phyloP scores from a whole-genome alignment of 768 basidiomycete genomes.

The Crassisporium funariophilum region DNA sequence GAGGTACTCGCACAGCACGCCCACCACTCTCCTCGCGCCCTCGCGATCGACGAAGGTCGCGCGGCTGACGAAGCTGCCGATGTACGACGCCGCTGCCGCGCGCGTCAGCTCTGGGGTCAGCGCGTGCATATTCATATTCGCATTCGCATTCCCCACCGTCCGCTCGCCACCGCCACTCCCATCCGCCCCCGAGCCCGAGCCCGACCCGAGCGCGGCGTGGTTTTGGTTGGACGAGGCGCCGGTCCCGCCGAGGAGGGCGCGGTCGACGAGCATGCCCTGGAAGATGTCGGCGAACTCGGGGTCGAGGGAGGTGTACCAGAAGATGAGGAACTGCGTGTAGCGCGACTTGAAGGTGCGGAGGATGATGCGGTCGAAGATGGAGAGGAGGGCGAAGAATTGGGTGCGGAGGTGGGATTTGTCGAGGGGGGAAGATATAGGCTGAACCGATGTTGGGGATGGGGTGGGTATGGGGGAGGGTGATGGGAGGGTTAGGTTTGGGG shows the following conservation, averaged over 20 bases:
- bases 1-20: conserved; percentile 86
- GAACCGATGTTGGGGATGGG: conserved; percentile 9
- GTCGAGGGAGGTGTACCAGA: conserved; percentile 93
- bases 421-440: background rate
- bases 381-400: conserved; percentile 86
- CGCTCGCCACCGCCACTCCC: no score
- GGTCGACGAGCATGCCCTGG: conserved; percentile 91
- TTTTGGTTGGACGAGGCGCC: conserved; percentile 8
- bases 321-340: conserved; percentile 95
- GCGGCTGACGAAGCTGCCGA: conserved; percentile 89
- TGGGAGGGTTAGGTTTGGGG: conserved; percentile 2
- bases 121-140: no score
- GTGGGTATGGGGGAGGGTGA: background rate
- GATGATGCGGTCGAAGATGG: conserved; percentile 92
- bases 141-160: conserved; percentile 18
- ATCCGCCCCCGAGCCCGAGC: no score
- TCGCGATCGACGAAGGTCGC: conserved; percentile 83
- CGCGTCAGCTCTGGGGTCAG: conserved; percentile 75
- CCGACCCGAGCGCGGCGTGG: conserved; percentile 2
- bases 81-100: conserved; percentile 91
- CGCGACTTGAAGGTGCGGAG: conserved; percentile 96
- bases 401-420: conserved; percentile 35
- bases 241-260: conserved; percentile 54
- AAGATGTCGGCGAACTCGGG: conserved; percentile 90
- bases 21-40: conserved; percentile 70